Conservation (phyloP, 371 early-diverging fungal genomes). For the Entomophthora muscae region DNA sequence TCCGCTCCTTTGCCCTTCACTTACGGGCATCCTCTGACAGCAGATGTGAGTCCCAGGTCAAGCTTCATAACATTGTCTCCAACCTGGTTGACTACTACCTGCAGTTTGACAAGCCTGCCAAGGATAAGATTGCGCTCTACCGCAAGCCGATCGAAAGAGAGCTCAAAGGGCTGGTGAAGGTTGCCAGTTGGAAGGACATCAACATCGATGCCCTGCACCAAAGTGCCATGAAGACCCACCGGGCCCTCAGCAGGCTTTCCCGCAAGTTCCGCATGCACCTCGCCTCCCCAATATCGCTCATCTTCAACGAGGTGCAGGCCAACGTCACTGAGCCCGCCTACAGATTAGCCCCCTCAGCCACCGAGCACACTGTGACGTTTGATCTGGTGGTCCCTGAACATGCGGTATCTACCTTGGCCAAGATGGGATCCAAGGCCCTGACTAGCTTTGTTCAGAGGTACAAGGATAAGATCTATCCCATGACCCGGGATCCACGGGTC, state of each 20-base stretch:
- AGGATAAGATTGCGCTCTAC: slow-evolving; percentile 27
- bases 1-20: slow-evolving; percentile 53
- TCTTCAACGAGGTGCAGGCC: slow-evolving; percentile 14
- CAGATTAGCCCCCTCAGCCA: neutral
- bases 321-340: slow-evolving; percentile 15
- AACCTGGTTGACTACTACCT: slow-evolving; percentile 55
- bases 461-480: neutral
- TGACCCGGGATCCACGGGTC: neutral
- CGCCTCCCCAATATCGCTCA: slow-evolving; percentile 25
- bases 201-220: slow-evolving; percentile 84
- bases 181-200: slow-evolving; percentile 93
- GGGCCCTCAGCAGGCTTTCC: slow-evolving; percentile 75
- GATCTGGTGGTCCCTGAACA: neutral
- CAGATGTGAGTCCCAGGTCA: slow-evolving; percentile 10
- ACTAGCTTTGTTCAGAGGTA: neutral
- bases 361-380: neutral
- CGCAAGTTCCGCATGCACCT: slow-evolving; percentile 67
- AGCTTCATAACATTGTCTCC: slow-evolving; percentile 16
- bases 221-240: slow-evolving; percentile 78
- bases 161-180: slow-evolving; percentile 78
- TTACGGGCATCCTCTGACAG: slow-evolving; percentile 12
- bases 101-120: slow-evolving; percentile 44
- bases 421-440: neutral
- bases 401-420: neutral
- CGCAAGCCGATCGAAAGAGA: slow-evolving; percentile 73